Percentiles rank a stretch among this genome's conserved stretches.
Evolutionary conservation across 2,329 filamentous ascomycete species (phyloP).

Genomic region (Emericellopsis atlantica): DNA sequence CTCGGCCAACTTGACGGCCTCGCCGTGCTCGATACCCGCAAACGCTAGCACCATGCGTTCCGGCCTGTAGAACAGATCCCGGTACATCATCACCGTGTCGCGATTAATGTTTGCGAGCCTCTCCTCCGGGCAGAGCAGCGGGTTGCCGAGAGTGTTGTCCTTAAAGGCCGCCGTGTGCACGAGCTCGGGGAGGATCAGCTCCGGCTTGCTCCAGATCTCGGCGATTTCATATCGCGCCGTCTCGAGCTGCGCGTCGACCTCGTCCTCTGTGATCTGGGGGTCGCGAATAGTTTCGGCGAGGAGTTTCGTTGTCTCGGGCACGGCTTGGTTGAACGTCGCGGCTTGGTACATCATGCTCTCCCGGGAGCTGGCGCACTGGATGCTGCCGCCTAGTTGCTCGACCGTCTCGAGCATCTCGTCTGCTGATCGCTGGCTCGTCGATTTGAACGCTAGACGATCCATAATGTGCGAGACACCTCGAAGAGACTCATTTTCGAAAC

Average conservation of each 20-base stretch:
- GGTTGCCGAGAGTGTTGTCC: slow-evolving; percentile 92
- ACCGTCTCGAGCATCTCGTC: slow-evolving; percentile 82
- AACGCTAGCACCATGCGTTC: slow-evolving; percentile 92
- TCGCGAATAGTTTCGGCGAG: slow-evolving; percentile 90
- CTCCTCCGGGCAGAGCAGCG: slow-evolving; percentile 80
- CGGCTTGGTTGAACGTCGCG: slow-evolving; percentile 89
- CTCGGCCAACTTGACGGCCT: slow-evolving; percentile 69
- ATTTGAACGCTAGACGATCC: slow-evolving; percentile 91
- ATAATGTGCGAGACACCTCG: slow-evolving; percentile 92
- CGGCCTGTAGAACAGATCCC: slow-evolving; percentile 73
- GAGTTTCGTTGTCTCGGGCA: slow-evolving; percentile 68
- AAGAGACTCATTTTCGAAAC: slow-evolving; percentile 78
- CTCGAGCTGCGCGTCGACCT: slow-evolving; percentile 75
- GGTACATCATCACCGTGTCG: slow-evolving; percentile 62
- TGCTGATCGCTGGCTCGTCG: slow-evolving; percentile 56
- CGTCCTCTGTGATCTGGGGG: slow-evolving; percentile 71
- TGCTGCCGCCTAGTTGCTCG: slow-evolving; percentile 84
- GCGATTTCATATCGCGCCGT: slow-evolving; percentile 92
- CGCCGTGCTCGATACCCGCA: slow-evolving; percentile 73
- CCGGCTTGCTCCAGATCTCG: slow-evolving; percentile 96
- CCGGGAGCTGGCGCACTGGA: slow-evolving; percentile 89
- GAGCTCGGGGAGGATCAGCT: slow-evolving; percentile 87
- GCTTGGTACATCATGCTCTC: slow-evolving; percentile 99
- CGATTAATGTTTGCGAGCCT: slow-evolving; percentile 63
- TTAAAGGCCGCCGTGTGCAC: slow-evolving; percentile 93